Conservation (phyloP, 139 green algal species). For the Chlorella sp. region DNA sequence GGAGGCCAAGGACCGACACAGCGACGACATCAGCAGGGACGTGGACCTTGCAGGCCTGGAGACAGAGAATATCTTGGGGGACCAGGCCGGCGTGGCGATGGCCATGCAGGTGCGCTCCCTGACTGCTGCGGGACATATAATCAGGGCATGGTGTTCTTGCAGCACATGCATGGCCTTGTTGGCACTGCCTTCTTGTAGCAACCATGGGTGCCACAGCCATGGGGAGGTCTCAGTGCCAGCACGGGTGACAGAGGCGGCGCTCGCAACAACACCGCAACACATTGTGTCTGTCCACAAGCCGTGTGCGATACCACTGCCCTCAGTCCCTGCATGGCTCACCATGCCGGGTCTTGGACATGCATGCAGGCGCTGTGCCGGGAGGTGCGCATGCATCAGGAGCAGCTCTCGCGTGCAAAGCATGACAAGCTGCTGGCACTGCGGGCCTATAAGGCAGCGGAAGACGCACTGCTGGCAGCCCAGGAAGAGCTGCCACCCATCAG, state of each 20-base stretch:
- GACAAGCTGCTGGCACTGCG: constrained; percentile 46
- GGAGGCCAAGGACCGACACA: constrained; percentile 57
- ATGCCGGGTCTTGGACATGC: too few relatives aligned
- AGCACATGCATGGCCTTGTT: too few relatives aligned
- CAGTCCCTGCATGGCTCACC: too few relatives aligned
- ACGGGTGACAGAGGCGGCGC: too few relatives aligned
- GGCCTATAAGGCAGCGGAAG: constrained; percentile 36
- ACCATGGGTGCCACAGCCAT: constrained; percentile 5
- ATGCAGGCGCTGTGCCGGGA: too few relatives aligned
- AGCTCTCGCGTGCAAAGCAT: constrained; percentile 9
- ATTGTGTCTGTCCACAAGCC: too few relatives aligned
- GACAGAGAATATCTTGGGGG: constrained; percentile 53
- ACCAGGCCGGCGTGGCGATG: constrained; percentile 52
- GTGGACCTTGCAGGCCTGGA: constrained; percentile 62
- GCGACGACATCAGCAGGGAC: constrained; percentile 58
- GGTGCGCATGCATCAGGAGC: constrained; percentile 33
- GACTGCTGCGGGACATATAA: too few relatives aligned
- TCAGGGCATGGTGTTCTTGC: too few relatives aligned
- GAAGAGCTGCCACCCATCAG: constrained; percentile 36
- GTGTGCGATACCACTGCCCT: too few relatives aligned
- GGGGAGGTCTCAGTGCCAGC: too few relatives aligned
- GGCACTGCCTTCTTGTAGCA: not conserved
- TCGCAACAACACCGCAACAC: too few relatives aligned
- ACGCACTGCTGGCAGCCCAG: constrained; percentile 16
- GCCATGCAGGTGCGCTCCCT: constrained; percentile 43